phyloP scores from a whole-genome alignment of 768 basidiomycete species.

The Infundibulicybe gibba region DNA sequence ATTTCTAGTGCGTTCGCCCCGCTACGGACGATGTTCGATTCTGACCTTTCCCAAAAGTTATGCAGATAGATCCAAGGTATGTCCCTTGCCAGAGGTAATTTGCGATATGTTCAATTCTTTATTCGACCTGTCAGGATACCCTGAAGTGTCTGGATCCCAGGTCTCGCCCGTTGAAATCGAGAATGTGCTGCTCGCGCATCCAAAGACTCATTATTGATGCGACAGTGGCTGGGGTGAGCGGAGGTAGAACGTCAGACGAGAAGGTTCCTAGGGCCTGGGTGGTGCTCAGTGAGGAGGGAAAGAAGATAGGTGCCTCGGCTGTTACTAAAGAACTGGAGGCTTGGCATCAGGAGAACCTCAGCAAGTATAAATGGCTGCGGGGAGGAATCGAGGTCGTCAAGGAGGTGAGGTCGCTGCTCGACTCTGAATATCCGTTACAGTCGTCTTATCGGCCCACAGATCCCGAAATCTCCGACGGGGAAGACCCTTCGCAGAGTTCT shows the following conservation, averaged over 20 bases:
- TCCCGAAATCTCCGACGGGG: slow-evolving; percentile 73
- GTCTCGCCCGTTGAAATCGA: slow-evolving; percentile 83
- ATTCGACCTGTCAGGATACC: slow-evolving; percentile 48
- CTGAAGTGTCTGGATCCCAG: slow-evolving; percentile 74
- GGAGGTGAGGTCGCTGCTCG: slow-evolving; percentile 38
- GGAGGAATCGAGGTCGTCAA: slow-evolving; percentile 44
- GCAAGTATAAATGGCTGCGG: slow-evolving; percentile 73
- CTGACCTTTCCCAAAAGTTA: slow-evolving; percentile 38
- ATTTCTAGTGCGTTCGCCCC: slow-evolving; percentile 54
- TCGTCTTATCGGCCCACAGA: slow-evolving; percentile 32
- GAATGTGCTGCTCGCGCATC: slow-evolving; percentile 56
- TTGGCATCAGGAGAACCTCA: slow-evolving; percentile 63
- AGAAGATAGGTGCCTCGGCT: slow-evolving; percentile 35
- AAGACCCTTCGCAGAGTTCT: slow-evolving; percentile 63
- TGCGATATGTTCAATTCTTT: slow-evolving; percentile 71
- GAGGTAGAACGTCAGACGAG: slow-evolving; percentile 69
- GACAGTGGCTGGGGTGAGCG: slow-evolving; percentile 70
- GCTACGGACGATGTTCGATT: background rate
- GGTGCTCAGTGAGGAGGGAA: slow-evolving; percentile 57
- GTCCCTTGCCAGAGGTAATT: slow-evolving; percentile 37
- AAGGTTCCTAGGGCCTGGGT: slow-evolving; percentile 78
- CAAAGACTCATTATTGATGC: slow-evolving; percentile 62
- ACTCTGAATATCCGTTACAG: background rate
- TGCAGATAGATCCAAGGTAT: slow-evolving; percentile 37
- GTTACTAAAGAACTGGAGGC: slow-evolving; percentile 46